Evolutionary conservation across 768 basidiomycete species (phyloP).

Genomic region (Holtermanniella nyarrowii): DNA sequence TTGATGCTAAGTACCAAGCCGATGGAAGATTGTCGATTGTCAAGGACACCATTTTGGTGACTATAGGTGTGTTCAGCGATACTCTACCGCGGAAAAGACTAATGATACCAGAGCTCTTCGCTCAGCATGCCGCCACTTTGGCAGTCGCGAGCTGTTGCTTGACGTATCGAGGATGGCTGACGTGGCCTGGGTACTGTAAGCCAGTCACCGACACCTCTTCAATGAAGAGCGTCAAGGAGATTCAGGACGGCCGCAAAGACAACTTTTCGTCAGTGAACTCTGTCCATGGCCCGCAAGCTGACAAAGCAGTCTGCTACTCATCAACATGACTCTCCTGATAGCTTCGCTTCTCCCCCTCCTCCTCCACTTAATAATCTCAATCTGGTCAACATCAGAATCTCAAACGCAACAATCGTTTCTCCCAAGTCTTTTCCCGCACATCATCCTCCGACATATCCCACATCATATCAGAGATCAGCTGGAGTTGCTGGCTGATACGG

Average conservation of each 20-base stretch:
- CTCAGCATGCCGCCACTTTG: slow-evolving; percentile 19
- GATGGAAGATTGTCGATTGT: no score
- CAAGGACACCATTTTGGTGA: background rate
- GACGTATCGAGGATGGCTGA: slow-evolving; percentile 12
- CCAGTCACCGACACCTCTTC: no score
- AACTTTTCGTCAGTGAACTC: slow-evolving; percentile 28
- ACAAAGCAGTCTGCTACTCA: slow-evolving; percentile 10
- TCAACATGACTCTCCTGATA: slow-evolving; percentile 35
- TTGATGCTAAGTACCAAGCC: background rate
- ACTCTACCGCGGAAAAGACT: no score
- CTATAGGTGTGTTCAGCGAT: background rate
- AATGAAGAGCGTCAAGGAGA: background rate
- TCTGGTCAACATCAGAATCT: slow-evolving; percentile 24
- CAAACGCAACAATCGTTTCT: background rate
- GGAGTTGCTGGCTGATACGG: no score
- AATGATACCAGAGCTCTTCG: slow-evolving; percentile 10
- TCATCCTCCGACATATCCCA: no score
- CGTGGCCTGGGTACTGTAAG: background rate
- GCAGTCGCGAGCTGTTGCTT: slow-evolving; percentile 10
- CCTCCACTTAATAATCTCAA: slow-evolving; percentile 34
- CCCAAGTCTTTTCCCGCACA: no score
- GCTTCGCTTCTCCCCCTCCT: slow-evolving; percentile 34
- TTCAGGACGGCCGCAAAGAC: slow-evolving; percentile 19
- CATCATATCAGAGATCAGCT: no score
- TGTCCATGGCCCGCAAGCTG: background rate